Evolutionary conservation across 805 yeast genomes (phyloP), one percentile per base, ranked within the genome.

Genomic region (Cyberlindnera galapagoensis): DNA sequence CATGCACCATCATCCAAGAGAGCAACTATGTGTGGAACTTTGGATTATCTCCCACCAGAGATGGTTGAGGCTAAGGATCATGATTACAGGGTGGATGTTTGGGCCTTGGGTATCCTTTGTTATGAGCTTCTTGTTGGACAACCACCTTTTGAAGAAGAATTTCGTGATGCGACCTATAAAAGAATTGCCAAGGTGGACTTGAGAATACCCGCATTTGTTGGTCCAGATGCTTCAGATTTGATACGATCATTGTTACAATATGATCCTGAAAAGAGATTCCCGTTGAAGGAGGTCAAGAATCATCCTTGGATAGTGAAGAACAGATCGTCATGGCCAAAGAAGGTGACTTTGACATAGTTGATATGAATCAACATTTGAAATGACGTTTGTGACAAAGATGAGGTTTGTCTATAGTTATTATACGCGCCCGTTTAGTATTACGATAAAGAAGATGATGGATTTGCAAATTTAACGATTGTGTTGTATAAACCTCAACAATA

Each of bases 21-120:
- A 48, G 67, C 76, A 11, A 90, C 97, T 0, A 71, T 92, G 63
- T 92, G 97, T 58, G 97, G 98, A 1, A 92, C 98, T 0, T 63
- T 90, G 24, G 97, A 92, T 57, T 90, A 90, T 47, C 59, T 92
- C 11, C 94, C 97, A 0, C 98, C 98, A 7, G 98, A 90, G 59
- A 79, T 92, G 82, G 84, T 90, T 6, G 92, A 81, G 40, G 77
- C 83, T 2, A 76, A 72, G 45, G 82, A 77, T 9, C 92, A 90
- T 47, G 90, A 82, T 46, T 69, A 67, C 33, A 67, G 67, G 31
- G 95, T 86, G 0, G 98, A 90, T 53, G 70, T 81, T 3, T 90
- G 98, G 98, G 85, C 97, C 1, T 62, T 90, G 33, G 98, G 98
- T 0, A 76, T 90, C 3, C 56, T 90, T 22, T 69, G 87, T 40